phyloP scores from a whole-genome alignment of 805 yeast genomes.

The Hanseniaspora vineae region DNA sequence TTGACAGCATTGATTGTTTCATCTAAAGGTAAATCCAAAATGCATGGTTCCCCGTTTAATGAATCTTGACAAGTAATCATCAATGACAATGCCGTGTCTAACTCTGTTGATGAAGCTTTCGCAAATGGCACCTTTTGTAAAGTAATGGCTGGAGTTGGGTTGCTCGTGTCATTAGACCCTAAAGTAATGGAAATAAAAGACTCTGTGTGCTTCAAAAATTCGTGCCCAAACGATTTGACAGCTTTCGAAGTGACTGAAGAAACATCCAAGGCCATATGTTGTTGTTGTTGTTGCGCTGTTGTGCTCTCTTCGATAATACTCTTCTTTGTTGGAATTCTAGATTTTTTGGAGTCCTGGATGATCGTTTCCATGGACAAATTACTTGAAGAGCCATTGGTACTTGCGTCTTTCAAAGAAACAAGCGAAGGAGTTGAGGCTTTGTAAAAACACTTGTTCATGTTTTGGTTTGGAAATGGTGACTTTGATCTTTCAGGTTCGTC shows the following conservation, averaged over 20 bases:
- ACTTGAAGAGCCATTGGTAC: neutral
- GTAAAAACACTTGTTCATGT: neutral
- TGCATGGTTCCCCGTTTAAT: conserved; percentile 40
- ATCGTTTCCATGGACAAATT: neutral
- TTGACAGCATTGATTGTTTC: conserved; percentile 62
- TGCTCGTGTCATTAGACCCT: conserved; percentile 75
- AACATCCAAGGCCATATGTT: neutral
- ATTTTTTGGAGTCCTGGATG: conserved; percentile 1
- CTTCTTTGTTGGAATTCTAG: conserved; percentile 3
- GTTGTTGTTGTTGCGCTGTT: neutral
- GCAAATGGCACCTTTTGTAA: conserved; percentile 65
- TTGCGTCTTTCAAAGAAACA: too few species aligned
- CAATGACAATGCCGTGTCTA: conserved; percentile 78
- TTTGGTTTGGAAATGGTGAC: conserved; percentile 4
- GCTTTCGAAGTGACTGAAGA: conserved; percentile 27
- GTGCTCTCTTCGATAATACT: conserved; percentile 1
- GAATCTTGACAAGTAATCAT: conserved; percentile 33
- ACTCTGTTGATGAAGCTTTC: conserved; percentile 65
- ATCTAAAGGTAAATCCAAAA: conserved; percentile 71
- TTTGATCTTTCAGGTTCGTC: conserved; percentile 2
- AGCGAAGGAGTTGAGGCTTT: neutral
- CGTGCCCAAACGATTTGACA: conserved; percentile 77
- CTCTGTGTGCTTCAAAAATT: conserved; percentile 50
- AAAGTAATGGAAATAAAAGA: conserved; percentile 67
- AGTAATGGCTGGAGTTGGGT: conserved; percentile 43